Evolutionary conservation across 345 rosid species (phyloP).

Genomic region (Limnanthes douglasii): DNA sequence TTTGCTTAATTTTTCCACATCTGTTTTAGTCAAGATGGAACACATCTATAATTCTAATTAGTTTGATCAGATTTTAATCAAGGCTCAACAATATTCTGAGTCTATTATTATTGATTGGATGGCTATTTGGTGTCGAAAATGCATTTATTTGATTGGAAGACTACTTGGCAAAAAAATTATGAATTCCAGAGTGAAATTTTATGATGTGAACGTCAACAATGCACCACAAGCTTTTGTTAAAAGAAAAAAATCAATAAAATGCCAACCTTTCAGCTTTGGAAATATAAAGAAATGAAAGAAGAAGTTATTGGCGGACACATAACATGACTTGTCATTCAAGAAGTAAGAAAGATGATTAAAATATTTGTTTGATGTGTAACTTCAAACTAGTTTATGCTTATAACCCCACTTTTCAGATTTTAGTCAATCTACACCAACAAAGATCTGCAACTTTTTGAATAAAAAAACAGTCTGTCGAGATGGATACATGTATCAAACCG

Average conservation of each 20-base stretch:
- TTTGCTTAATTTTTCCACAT: conserved; percentile 48
- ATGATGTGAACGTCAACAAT: conserved; percentile 80
- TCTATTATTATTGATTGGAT: conserved; percentile 87
- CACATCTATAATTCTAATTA: conserved; percentile 48
- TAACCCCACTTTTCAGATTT: too few relatives aligned
- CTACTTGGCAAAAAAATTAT: too few relatives aligned
- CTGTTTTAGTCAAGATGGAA: conserved; percentile 54
- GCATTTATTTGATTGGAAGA: conserved; percentile 88
- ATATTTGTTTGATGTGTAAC: conserved; percentile 35
- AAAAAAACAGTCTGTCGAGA: too few relatives aligned
- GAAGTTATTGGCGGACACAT: conserved; percentile 94
- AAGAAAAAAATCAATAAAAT: conserved; percentile 80
- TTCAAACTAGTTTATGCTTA: too few relatives aligned
- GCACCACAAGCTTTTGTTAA: conserved; percentile 65
- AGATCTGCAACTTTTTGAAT: too few relatives aligned
- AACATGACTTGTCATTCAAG: conserved; percentile 85
- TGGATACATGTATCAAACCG: too few relatives aligned
- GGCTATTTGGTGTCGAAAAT: conserved; percentile 97
- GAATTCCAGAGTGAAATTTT: conserved; percentile 39
- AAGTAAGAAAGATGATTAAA: conserved; percentile 63
- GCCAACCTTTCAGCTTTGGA: conserved; percentile 87
- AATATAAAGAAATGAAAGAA: conserved; percentile 78
- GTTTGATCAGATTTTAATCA: conserved; percentile 44
- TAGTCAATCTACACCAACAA: too few relatives aligned
- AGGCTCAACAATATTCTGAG: conserved; percentile 45